Base-by-base conservation (phyloP, 208 protist species). In the Leishmania mexicana region DNA sequence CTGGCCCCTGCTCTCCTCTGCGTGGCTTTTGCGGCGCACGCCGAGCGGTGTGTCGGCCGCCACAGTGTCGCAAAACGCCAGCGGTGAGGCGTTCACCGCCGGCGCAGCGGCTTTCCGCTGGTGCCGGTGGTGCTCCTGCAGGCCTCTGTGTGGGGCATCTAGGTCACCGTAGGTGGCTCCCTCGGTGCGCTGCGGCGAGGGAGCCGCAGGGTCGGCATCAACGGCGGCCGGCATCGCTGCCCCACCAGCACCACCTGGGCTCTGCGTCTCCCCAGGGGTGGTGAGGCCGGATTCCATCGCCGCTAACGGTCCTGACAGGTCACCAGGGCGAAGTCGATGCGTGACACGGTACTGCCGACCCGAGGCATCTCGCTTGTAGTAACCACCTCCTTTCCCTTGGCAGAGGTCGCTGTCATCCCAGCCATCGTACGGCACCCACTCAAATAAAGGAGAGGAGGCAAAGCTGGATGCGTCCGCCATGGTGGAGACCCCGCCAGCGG, bases 371-470 rank as follows among this genome's bases (percentile, higher is more conserved):
- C 62, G 47, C 53, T 62, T 70, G 45, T 64, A 74, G 72, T 81
- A 78, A 1, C 71, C 70, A 4, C 81, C 76, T 13, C 67, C 45
- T 64, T 57, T 65, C 5, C 64, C 76, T 13, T 78, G 81, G 38
- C 76, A 80, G 53, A 85, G 78, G 28, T 85, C 82, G 45, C 68
- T 85, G 51, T 78, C 78, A 65, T 85, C 77, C 77, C 76, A 85
- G 42, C 82, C 82, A 13, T 79, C 76, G 71, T 81, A 79, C 47
- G 82, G 72, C 64, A 85, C 78, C 82, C 82, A 85, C 47, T 85
- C 77, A 47, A 85, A 81, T 31, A 85, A 49, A 64, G 82, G 82
- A 24, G 75, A 47, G 4, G 75, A 79, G 28, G 76, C 71, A 17
- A 68, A 47, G 72, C 38, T 62, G 70, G 82, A 85, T 58, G n/a